Percentiles rank a stretch among this genome's conserved stretches.
phyloP scores from a whole-genome alignment of 148 eudicot genomes.

The Rhododendron vialii region DNA sequence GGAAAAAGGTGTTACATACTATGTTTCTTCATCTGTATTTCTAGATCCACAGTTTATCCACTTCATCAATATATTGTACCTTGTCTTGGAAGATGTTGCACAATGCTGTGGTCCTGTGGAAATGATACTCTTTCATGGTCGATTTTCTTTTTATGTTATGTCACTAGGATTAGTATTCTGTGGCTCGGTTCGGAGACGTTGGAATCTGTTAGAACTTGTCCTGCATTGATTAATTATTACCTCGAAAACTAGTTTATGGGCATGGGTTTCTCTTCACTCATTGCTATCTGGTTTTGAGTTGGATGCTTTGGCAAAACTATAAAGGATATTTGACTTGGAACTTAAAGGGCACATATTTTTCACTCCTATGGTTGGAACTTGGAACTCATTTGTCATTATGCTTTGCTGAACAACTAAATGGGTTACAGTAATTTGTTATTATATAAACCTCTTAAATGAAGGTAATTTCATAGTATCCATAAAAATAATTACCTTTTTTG shows the following conservation, averaged over 20 bases:
- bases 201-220: background rate
- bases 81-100: background rate
- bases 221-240: background rate
- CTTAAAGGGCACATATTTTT: background rate
- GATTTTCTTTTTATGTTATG: background rate
- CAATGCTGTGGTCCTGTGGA: background rate
- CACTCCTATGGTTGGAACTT: background rate
- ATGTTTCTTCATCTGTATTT: background rate
- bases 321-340: background rate
- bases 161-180: background rate
- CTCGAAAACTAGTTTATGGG: background rate
- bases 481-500: background rate
- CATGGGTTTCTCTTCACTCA: background rate
- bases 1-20: background rate
- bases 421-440: background rate
- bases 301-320: background rate
- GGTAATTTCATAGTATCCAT: background rate
- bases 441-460: background rate
- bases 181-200: background rate
- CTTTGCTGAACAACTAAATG: background rate
- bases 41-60: background rate
- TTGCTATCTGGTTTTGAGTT: background rate
- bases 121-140: background rate
- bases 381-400: background rate
- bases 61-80: background rate